phyloP scores from a whole-genome alignment of 169 alveolate species.

The Cryptosporidium xiaoi region DNA sequence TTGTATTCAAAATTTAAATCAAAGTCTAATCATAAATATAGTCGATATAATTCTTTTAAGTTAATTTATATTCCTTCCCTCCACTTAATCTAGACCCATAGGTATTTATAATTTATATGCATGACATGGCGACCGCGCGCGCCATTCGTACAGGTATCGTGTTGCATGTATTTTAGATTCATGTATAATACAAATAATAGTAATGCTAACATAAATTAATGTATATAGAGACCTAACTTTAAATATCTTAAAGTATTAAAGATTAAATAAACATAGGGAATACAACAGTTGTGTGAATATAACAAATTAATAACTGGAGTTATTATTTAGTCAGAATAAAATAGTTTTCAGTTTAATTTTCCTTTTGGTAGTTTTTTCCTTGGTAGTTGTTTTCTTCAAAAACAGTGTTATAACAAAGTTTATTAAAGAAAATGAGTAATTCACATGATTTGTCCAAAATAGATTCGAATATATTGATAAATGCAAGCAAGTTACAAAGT shows the following conservation, averaged over 20 bases:
- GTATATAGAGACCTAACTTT: too few relatives aligned
- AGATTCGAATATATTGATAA: background rate
- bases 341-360: too few relatives aligned
- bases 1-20: background rate
- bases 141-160: background rate
- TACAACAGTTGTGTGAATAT: too few relatives aligned
- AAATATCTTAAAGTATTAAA: too few relatives aligned
- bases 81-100: background rate
- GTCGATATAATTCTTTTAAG: background rate
- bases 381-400: background rate
- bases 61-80: background rate
- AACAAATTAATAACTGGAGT: too few relatives aligned
- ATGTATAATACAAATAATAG: background rate
- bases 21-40: background rate
- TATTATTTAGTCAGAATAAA: too few relatives aligned
- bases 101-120: background rate
- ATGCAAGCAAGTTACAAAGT: background rate
- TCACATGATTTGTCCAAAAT: background rate
- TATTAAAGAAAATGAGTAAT: slow-evolving; percentile 1
- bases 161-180: slow-evolving; percentile 10
- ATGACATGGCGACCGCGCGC: background rate
- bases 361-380: too few relatives aligned
- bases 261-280: too few relatives aligned
- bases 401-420: background rate
- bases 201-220: too few relatives aligned